Percentiles rank a stretch among this genome's conserved stretches.
These are phyloP conservation scores for Taphrina confusa DNA, from an alignment of 1,139 yeast species.

Conservation along the genomic window DNA sequence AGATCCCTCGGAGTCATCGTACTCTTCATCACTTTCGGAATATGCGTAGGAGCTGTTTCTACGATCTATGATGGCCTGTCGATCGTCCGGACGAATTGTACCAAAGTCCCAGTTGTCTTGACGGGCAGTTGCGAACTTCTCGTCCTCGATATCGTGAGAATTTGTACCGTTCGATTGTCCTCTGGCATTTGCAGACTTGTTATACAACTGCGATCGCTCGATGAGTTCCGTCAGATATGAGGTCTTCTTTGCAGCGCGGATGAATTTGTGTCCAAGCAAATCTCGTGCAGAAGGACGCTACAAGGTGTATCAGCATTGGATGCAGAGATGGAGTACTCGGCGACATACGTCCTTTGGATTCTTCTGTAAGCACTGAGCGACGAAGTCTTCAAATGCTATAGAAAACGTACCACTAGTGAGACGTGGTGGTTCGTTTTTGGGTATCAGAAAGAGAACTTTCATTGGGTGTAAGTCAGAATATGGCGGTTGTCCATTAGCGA, in stretches of 20 bases:
- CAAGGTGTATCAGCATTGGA: not conserved
- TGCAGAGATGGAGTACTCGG: not conserved
- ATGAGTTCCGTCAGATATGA: slow-evolving; percentile 39
- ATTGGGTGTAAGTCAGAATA: slow-evolving; percentile 68
- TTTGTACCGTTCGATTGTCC: not conserved
- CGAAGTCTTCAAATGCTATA: slow-evolving; percentile 60
- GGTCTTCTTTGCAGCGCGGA: slow-evolving; percentile 39
- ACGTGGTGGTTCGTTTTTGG: slow-evolving; percentile 66
- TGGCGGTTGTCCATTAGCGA: slow-evolving; percentile 74
- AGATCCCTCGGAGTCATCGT: not conserved
- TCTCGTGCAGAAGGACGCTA: slow-evolving; percentile 42
- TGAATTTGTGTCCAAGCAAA: slow-evolving; percentile 40
- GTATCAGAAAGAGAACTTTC: slow-evolving; percentile 72
- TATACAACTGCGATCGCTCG: slow-evolving; percentile 7
- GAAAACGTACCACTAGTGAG: slow-evolving; percentile 54
- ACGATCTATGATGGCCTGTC: slow-evolving; percentile 13
- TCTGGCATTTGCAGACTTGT: not conserved
- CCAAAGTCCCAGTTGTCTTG: slow-evolving; percentile 30
- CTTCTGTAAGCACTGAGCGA: slow-evolving; percentile 59
- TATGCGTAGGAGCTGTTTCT: slow-evolving; percentile 24
- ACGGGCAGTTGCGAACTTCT: not conserved
- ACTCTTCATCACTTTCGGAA: slow-evolving; percentile 7
- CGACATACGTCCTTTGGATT: slow-evolving; percentile 51
- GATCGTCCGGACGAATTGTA: slow-evolving; percentile 7
- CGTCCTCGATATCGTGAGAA: slow-evolving; percentile 9